Percentiles rank a stretch among this genome's conserved stretches.
Evolutionary conservation across 371 early-diverging fungal species (phyloP).

Genomic region (Mucor saturninus): DNA sequence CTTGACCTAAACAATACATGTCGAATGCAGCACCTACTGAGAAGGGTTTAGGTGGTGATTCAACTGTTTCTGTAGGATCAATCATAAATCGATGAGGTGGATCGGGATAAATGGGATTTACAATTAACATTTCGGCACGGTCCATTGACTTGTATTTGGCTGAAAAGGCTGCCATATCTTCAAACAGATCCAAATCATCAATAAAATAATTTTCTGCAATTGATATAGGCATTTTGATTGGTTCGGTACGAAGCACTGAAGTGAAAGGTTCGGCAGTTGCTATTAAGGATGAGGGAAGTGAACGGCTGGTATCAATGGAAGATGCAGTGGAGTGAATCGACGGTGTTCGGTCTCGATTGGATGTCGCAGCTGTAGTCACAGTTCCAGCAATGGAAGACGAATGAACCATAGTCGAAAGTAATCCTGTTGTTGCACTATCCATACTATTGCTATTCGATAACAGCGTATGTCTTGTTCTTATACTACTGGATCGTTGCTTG

Average conservation of each 20-base stretch:
- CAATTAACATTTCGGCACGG: background rate
- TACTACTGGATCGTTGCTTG: conserved; percentile 12
- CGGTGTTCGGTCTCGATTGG: conserved; percentile 41
- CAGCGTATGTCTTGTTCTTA: conserved; percentile 21
- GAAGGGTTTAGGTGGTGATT: conserved; percentile 22
- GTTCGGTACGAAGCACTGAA: conserved; percentile 54
- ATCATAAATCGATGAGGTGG: conserved; percentile 32
- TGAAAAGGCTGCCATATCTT: conserved; percentile 58
- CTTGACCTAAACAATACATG: conserved; percentile 57
- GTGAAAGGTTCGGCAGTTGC: conserved; percentile 25
- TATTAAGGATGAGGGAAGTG: conserved; percentile 23
- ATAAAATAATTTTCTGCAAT: conserved; percentile 53
- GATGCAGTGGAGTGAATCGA: conserved; percentile 54
- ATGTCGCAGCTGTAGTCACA: background rate
- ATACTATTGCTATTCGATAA: conserved; percentile 17
- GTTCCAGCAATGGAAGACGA: background rate
- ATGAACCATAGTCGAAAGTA: conserved; percentile 12
- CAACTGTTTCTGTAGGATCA: conserved; percentile 27
- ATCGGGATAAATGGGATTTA: conserved; percentile 36
- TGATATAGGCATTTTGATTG: conserved; percentile 54
- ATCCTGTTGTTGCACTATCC: conserved; percentile 14
- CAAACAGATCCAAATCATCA: conserved; percentile 63
- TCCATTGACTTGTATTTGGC: conserved; percentile 56
- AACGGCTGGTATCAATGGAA: conserved; percentile 46
- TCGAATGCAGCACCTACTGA: conserved; percentile 57